Percentiles rank a stretch among this genome's conserved stretches.
Evolutionary conservation across 2,329 filamentous ascomycete species (phyloP).

Genomic region (Alternaria tenuissima): DNA sequence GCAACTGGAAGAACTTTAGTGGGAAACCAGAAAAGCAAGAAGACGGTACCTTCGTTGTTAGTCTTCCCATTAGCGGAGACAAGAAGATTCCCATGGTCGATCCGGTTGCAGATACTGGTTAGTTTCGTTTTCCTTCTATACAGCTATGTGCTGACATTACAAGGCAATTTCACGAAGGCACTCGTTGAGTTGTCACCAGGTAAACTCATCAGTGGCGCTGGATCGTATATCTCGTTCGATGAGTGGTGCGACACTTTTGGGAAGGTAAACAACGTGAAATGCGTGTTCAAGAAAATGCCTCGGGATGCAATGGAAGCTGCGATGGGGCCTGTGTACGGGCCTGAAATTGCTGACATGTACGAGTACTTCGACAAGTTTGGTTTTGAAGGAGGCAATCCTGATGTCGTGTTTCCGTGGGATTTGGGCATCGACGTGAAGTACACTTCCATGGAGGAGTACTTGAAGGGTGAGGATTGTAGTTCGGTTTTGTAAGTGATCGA

Average conservation of each 20-base stretch:
- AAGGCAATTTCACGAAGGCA: constrained; percentile 33
- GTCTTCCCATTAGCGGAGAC: constrained; percentile 29
- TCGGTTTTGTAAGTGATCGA: constrained; percentile 14
- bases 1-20: constrained; percentile 30
- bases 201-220: constrained; percentile 36
- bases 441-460: constrained; percentile 38
- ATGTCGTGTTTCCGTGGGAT: constrained; percentile 42
- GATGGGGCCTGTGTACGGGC: constrained; percentile 30
- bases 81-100: constrained; percentile 29
- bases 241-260: constrained; percentile 38
- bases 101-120: constrained; percentile 30
- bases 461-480: constrained; percentile 37
- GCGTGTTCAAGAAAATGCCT: constrained; percentile 24
- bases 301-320: constrained; percentile 29
- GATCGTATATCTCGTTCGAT: constrained; percentile 30
- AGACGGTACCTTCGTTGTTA: constrained; percentile 31
- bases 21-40: constrained; percentile 29
- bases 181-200: constrained; percentile 34
- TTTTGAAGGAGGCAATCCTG: constrained; percentile 47
- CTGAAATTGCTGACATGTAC: constrained; percentile 46
- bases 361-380: constrained; percentile 49
- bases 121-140: neutral
- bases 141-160: neutral
- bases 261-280: constrained; percentile 26
- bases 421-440: constrained; percentile 27